Conservation (phyloP, 352 stramenopile species). For the Thalassiosira livingstoniorum region DNA sequence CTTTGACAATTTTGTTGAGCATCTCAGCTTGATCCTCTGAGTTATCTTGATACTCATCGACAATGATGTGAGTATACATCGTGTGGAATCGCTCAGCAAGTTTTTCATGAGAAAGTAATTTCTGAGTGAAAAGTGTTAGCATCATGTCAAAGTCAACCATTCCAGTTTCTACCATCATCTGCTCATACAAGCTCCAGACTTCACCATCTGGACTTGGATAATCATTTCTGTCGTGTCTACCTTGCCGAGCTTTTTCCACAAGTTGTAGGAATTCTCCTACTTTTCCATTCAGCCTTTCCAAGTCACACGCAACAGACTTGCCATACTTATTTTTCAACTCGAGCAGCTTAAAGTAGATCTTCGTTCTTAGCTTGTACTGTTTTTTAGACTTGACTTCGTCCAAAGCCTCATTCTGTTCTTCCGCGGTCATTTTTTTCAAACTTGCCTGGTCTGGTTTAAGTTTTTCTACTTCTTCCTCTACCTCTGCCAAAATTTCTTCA, state of each 20-base stretch:
- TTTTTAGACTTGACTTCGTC: no score
- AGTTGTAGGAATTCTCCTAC: slow-evolving; percentile 14
- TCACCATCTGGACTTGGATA: slow-evolving; percentile 27
- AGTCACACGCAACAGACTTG: neutral
- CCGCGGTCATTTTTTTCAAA: no score
- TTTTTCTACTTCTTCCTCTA: neutral
- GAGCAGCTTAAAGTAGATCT: no score
- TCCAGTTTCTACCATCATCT: slow-evolving; percentile 7
- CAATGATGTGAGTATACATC: slow-evolving; percentile 40
- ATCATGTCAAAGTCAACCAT: slow-evolving; percentile 46
- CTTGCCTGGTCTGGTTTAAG: neutral
- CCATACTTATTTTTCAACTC: no score
- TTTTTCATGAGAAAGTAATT: slow-evolving; percentile 7
- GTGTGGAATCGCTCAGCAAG: slow-evolving; percentile 23
- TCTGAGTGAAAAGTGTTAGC: slow-evolving; percentile 37
- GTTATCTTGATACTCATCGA: slow-evolving; percentile 65
- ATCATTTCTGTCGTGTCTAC: slow-evolving; percentile 29
- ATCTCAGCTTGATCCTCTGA: slow-evolving; percentile 26
- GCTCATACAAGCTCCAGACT: slow-evolving; percentile 42
- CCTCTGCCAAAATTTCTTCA: neutral
- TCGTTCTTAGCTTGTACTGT: no score
- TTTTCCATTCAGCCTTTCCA: neutral
- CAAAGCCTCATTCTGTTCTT: no score
- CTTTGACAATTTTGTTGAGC: slow-evolving; percentile 39
- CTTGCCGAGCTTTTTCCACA: slow-evolving; percentile 18